Evolutionary conservation across 352 stramenopile genomes (phyloP).

Genomic region (Phytophthora macrochlamydospora): DNA sequence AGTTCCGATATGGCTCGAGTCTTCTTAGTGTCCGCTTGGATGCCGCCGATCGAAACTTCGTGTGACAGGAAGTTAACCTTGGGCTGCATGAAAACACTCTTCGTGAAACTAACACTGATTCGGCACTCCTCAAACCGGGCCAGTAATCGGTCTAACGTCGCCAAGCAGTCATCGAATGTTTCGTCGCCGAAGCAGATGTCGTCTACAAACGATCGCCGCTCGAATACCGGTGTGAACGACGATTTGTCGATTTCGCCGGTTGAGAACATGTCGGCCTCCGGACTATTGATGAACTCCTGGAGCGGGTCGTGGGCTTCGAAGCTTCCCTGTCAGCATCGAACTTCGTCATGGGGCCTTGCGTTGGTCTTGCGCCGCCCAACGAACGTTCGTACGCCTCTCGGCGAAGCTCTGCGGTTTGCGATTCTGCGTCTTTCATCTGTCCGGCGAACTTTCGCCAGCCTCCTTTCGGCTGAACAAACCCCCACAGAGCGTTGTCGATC

Average conservation of each 20-base stretch:
- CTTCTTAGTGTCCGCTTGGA: neutral
- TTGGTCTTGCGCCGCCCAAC: too few species aligned
- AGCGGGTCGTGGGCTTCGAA: neutral
- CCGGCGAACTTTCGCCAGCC: neutral
- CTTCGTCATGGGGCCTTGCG: neutral
- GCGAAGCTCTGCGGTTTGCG: neutral
- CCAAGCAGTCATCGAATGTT: neutral
- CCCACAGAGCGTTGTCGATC: neutral
- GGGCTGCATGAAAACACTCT: neutral
- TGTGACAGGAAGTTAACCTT: neutral
- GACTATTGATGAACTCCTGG: neutral
- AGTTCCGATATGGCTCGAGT: neutral
- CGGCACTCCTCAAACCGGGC: neutral
- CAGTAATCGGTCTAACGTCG: neutral
- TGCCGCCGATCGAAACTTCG: neutral
- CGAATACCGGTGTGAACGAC: neutral
- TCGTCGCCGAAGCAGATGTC: constrained; percentile 2
- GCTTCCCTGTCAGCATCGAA: neutral
- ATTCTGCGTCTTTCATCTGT: neutral
- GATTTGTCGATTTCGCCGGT: neutral
- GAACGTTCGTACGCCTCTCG: too few species aligned
- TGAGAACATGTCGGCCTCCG: neutral
- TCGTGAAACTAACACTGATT: neutral
- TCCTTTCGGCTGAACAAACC: neutral
- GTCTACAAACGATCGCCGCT: neutral